Evolutionary conservation across 495 filamentous ascomycete species (phyloP).

Genomic region (Aspergillus egyptiacus): DNA sequence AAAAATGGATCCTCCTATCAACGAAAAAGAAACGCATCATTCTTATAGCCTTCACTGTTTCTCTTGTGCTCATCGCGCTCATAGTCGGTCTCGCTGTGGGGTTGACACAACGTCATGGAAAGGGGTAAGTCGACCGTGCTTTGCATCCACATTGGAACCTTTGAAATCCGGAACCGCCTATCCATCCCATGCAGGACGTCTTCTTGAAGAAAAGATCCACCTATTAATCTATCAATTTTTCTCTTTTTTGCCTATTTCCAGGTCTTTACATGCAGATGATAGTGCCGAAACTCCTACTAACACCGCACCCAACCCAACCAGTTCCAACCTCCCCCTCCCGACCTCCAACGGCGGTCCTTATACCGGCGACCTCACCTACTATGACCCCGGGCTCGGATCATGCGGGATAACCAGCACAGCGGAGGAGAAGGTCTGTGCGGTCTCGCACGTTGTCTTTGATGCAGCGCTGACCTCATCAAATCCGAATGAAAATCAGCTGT

Average conservation of each 20-base stretch:
- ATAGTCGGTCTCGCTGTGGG: constrained; percentile 53
- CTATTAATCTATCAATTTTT: not conserved
- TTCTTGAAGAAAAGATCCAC: not conserved
- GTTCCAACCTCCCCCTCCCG: constrained; percentile 51
- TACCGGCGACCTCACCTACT: constrained; percentile 68
- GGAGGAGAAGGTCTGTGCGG: constrained; percentile 55
- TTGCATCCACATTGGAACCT: no score
- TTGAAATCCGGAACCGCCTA: not conserved
- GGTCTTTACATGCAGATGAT: constrained; percentile 3
- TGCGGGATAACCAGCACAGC: constrained; percentile 55
- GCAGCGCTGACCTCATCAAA: constrained; percentile 48
- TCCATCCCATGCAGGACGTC: not conserved
- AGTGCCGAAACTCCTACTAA: not conserved
- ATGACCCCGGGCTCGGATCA: constrained; percentile 59
- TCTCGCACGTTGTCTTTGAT: constrained; percentile 65
- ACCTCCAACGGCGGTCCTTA: constrained; percentile 43
- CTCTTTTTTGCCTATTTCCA: not conserved
- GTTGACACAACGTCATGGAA: constrained; percentile 28
- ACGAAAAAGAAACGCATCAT: constrained; percentile 22
- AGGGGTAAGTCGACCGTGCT: constrained; percentile 14
- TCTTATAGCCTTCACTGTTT: constrained; percentile 23
- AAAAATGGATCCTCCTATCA: constrained; percentile 9
- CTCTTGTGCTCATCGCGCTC: constrained; percentile 40
- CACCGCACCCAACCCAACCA: no score
- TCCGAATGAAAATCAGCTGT: constrained; percentile 66